Evolutionary conservation across 805 yeast genomes (phyloP), one percentile per base, ranked within the genome.

Genomic region (Henningerozyma blattae): DNA sequence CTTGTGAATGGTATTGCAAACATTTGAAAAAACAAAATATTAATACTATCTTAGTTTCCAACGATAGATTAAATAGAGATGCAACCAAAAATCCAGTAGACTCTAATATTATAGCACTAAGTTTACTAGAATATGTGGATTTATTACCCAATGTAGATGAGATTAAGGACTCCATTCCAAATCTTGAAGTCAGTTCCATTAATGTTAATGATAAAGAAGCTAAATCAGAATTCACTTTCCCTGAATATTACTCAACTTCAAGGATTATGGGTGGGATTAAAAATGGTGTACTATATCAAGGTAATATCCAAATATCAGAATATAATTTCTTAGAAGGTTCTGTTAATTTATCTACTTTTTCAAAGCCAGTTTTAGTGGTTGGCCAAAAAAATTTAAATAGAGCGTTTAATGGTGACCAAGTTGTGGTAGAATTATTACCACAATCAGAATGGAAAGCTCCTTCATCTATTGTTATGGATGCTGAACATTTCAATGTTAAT

Each of bases 251-350:
- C 53, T 58, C 87, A 4, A 72, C 76, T 29, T 73, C 97, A 0
- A 70, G 94, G 59, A 65, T 86, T 12, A 74, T 85, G 72, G 97
- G 94, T 32, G 98, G 98, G 30, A 57, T 89, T 40, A 81, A 79
- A 50, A 81, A 76, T 46, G 95, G 95, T 16, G 76, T 89, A 10
- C 61, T 91, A 30, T 81, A 79, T 52, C 95, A 85, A 58, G 98
- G 98, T 22, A 67, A 67, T 19, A 68, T 91, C 45, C 72, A 74
- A 44, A 74, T 87, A 14, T 83, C 89, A 4, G 76, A 86, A 15
- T 91, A 85, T 55, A 91, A 91, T 54, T 77, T 81, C 48, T 65
- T 87, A 37, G 95, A 91, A 60, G 98, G 94, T 33, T 69, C 81
- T 1, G 78, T 91, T 2, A 68, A 73, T 33, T 71, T 81, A 4